Evolutionary conservation across 73 alveolate genomes (phyloP), one percentile per base, ranked within the genome.

Genomic region (Urostyla sp.): DNA sequence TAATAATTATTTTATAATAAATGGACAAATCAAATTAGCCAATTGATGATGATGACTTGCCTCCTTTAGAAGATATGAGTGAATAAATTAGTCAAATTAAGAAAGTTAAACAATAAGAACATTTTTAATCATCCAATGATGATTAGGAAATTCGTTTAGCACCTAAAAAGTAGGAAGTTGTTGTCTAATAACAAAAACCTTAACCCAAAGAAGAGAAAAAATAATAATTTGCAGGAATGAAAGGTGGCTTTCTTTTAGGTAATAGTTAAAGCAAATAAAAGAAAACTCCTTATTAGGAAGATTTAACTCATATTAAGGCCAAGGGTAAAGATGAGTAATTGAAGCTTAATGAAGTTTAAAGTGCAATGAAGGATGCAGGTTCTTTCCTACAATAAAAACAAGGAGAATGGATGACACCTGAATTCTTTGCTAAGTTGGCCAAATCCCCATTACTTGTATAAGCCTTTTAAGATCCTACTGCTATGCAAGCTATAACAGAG

Each of bases 371-470:
- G n/a, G n/a, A n/a, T n/a, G n/a, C n/a, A n/a, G n/a, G 79, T 20
- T 18, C 36, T n/a, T 20, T 38, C 4, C 3, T 91, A 35, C 82
- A 82, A 37, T 53, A 91, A 45, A 91, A 91, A 49, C 81, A 91
- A 58, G 94, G 87, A 24, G 92, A 91, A 67, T 91, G 97, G 97
- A 58, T 90, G 75, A 91, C 78, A 49, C 93, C 85, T 53, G 97
- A 91, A 57, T 59, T 91, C 69, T 75, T 91, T 51, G 57, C 87
- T 72, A 87, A 91, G 74, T 66, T 91, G 1, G 92, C 94, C 0
- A 69, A 63, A 60, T 87, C 76, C 57, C 94, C 94, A 35, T 76
- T 77, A 51, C 85, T 91, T 34, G 57, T 87, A 77, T 35, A 88
- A 61, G 91, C 95, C 15, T 91, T 91, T 72, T 76, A 90, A 61